Evolutionary conservation across 2,329 filamentous ascomycete genomes (phyloP).

Genomic region (Aspergillus candidus): DNA sequence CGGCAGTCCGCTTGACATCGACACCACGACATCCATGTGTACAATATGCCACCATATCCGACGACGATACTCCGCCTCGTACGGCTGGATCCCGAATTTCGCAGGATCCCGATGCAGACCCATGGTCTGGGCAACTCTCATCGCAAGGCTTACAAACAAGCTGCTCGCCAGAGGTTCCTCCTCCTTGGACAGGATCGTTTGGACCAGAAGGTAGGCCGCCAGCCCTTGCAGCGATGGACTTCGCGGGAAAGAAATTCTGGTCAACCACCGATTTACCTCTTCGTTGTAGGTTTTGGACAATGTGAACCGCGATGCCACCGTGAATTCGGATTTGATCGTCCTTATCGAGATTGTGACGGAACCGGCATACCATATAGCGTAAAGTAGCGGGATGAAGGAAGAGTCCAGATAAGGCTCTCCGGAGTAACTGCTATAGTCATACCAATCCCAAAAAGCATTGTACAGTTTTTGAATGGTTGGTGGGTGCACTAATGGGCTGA

Average conservation of each 20-base stretch:
- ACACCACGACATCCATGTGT: constrained; percentile 45
- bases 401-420: constrained; percentile 34
- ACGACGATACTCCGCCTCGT: constrained; percentile 41
- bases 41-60: constrained; percentile 47
- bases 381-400: constrained; percentile 40
- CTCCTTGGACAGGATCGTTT: constrained; percentile 43
- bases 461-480: constrained; percentile 38
- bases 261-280: constrained; percentile 39
- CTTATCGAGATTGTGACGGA: constrained; percentile 40
- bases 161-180: constrained; percentile 46
- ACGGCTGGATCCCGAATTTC: constrained; percentile 41
- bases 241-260: constrained; percentile 40
- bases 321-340: constrained; percentile 37
- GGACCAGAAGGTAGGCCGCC: constrained; percentile 43
- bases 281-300: constrained; percentile 38
- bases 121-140: constrained; percentile 45
- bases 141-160: constrained; percentile 43
- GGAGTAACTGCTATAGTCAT: constrained; percentile 33
- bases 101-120: constrained; percentile 45
- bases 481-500: constrained; percentile 42
- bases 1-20: constrained; percentile 45
- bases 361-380: constrained; percentile 46
- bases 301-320: constrained; percentile 27
- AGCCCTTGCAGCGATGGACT: constrained; percentile 42
- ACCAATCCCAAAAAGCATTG: constrained; percentile 43